These are phyloP conservation scores for Phaeomoniella chlamydospora DNA, from an alignment of 2,329 filamentous ascomycete species.

Conservation along the genomic window DNA sequence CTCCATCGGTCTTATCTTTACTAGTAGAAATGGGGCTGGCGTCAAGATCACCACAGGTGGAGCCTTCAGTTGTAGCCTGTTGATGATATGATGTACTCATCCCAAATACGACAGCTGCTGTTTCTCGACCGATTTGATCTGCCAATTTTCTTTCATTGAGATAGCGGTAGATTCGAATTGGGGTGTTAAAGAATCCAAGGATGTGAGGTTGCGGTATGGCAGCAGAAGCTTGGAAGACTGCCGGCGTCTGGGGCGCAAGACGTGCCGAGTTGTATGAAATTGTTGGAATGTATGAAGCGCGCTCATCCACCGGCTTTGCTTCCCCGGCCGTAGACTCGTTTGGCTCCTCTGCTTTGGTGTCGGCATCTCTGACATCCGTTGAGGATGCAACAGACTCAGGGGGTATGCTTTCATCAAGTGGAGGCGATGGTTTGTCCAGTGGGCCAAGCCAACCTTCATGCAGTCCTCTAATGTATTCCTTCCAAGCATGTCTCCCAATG, in stretches of 20 bases:
- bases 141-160: slow-evolving; percentile 61
- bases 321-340: slow-evolving; percentile 25
- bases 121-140: slow-evolving; percentile 74
- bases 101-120: slow-evolving; percentile 66
- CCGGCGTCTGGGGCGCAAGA: slow-evolving; percentile 52
- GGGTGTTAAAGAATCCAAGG: slow-evolving; percentile 83
- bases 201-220: slow-evolving; percentile 74
- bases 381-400: slow-evolving; percentile 13
- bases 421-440: slow-evolving; percentile 37
- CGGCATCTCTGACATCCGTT: slow-evolving; percentile 8
- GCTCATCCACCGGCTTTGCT: slow-evolving; percentile 41
- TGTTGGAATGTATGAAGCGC: slow-evolving; percentile 59
- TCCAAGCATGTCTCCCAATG: slow-evolving; percentile 87
- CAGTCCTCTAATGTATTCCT: slow-evolving; percentile 83
- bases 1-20: neutral
- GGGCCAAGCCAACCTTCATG: slow-evolving; percentile 96
- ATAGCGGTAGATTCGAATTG: slow-evolving; percentile 74
- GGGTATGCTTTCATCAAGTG: slow-evolving; percentile 11
- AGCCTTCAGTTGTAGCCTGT: neutral
- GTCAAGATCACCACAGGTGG: neutral
- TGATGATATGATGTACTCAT: slow-evolving; percentile 24
- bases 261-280: slow-evolving; percentile 54
- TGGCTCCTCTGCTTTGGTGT: slow-evolving; percentile 15
- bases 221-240: slow-evolving; percentile 56
- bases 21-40: neutral